Base-by-base conservation (phyloP, 208 protist species). In the Leishmania braziliensis region DNA sequence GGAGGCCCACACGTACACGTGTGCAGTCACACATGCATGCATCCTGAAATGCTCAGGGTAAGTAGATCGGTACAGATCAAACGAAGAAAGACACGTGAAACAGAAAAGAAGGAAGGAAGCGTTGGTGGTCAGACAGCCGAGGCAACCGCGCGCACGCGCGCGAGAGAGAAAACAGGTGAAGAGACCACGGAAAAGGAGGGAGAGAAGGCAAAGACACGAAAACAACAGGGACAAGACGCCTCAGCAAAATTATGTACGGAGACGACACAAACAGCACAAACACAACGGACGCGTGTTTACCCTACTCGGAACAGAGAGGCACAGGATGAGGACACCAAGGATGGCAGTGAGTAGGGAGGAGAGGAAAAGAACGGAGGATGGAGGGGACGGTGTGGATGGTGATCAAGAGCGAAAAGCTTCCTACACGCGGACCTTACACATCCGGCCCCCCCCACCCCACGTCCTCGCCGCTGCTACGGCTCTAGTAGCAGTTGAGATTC, bases 171-270 rank as follows among this genome's bases (percentile, higher is more conserved):
- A 46, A 46, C 43, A 6, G 2, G 43, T 46, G n/a, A 75, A 36
- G 12, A 66, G 65, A 66, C 65, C 48, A 46, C 16, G 75, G 46
- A 81, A 18, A 48, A 48, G n/a, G 46, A 78, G 18, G 54, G 54
- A 81, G 46, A 77, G 46, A 77, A 6, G 43, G 43, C 43, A 6
- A 4, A 46, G 43, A 46, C 43, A 46, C 43, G 43, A 46, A 46
- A 46, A 63, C 74, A 66, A 48, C 46, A 68, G 71, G 58, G 26
- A 63, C 58, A 46, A 46, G 43, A 46, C 43, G 43, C 43, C 43
- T 46, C 54, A 26, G 23, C 56, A 62, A 16, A 16, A 72, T 26
- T 29, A 48, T 26, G 6, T 18, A 16, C 12, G 36, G n/a, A 65
- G 29, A 43, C 5, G 66, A 39, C 1, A 12, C 51, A 4, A 50